Percentiles rank a stretch among this genome's conserved stretches.
Evolutionary conservation across 768 basidiomycete species (phyloP).

Genomic region (Lactarius trivialis): DNA sequence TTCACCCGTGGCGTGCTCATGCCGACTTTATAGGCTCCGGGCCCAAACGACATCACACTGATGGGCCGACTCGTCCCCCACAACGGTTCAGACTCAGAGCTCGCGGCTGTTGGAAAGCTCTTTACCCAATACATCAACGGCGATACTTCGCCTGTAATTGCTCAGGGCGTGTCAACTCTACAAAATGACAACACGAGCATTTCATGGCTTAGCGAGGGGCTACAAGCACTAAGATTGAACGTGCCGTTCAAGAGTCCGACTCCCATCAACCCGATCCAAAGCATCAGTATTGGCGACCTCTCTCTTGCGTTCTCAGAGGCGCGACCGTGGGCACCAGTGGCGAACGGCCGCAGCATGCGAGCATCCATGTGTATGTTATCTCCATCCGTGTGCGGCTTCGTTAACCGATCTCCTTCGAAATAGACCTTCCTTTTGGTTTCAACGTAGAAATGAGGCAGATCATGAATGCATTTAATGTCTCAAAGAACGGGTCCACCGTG

Average conservation of each 20-base stretch:
- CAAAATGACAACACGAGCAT: conserved; percentile 51
- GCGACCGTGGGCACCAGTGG: conserved; percentile 51
- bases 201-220: conserved; percentile 60
- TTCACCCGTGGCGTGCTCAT: not conserved
- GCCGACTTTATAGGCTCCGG: conserved; percentile 38
- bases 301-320: conserved; percentile 48
- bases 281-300: conserved; percentile 57
- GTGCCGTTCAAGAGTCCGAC: conserved; percentile 53
- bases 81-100: conserved; percentile 34
- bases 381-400: not conserved
- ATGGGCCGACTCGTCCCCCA: conserved; percentile 52
- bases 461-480: conserved; percentile 57
- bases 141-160: conserved; percentile 49
- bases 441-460: conserved; percentile 51
- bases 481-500: conserved; percentile 44
- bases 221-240: conserved; percentile 48
- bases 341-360: conserved; percentile 51
- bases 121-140: conserved; percentile 72
- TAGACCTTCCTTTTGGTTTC: conserved; percentile 71
- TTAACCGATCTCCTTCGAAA: not conserved
- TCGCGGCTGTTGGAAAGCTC: conserved; percentile 49
- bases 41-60: conserved; percentile 53
- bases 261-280: conserved; percentile 55
- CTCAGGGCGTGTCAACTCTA: conserved; percentile 51
- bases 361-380: conserved; percentile 46